Percentiles rank a stretch among this genome's conserved stretches.
Conservation (phyloP, 1,284 basidiomycete species). For the Tremellales sp. region DNA sequence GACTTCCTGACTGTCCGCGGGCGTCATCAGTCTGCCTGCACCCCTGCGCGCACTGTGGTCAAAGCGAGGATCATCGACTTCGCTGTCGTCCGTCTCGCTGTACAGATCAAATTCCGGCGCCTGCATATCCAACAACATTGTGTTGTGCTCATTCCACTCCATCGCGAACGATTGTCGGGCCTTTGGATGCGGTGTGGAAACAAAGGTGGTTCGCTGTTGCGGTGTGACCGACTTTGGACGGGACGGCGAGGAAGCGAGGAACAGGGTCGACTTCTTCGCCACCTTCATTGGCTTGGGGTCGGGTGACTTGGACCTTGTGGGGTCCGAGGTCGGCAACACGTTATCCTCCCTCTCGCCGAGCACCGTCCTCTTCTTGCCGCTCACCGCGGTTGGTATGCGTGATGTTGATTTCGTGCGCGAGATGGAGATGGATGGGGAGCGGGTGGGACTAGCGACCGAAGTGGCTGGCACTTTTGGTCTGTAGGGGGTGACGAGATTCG, state of each 20-base stretch:
- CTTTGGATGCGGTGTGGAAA: slow-evolving; percentile 8
- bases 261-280: background rate
- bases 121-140: slow-evolving; percentile 18
- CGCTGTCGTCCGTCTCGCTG: slow-evolving; percentile 15
- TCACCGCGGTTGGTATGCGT: slow-evolving; percentile 1
- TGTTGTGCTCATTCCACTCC: slow-evolving; percentile 15
- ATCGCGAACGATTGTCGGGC: slow-evolving; percentile 8
- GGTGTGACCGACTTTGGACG: background rate
- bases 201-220: background rate
- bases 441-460: slow-evolving; percentile 8
- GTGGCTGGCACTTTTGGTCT: slow-evolving; percentile 12
- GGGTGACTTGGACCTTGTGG: background rate
- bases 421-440: background rate
- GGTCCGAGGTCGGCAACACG: background rate
- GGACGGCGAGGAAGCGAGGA: slow-evolving; percentile 7
- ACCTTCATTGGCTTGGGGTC: background rate
- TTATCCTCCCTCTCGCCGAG: slow-evolving; percentile 20
- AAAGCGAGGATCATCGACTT: slow-evolving; percentile 7
- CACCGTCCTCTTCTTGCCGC: slow-evolving; percentile 7
- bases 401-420: background rate
- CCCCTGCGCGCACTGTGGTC: slow-evolving; percentile 5
- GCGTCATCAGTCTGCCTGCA: slow-evolving; percentile 31
- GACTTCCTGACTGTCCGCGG: slow-evolving; percentile 27
- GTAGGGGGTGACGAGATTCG: slow-evolving; percentile 14
- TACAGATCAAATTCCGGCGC: slow-evolving; percentile 10